Evolutionary conservation across 768 basidiomycete species (phyloP).

Genomic region (Pleurotus platypus): DNA sequence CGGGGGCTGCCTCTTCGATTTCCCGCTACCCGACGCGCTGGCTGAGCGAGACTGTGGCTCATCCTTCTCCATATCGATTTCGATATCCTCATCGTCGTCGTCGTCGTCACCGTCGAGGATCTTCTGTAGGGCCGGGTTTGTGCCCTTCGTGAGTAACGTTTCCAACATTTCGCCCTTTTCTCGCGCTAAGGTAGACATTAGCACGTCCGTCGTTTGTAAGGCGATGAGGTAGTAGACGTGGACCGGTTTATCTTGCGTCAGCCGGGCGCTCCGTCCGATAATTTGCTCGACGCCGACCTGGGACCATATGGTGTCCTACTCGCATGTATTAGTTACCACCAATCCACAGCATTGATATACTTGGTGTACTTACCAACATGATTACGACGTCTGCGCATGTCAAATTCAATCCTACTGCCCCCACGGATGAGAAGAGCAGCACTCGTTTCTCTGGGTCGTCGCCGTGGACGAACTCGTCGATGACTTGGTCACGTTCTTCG

Average conservation of each 20-base stretch:
- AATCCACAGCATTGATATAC: too few relatives aligned
- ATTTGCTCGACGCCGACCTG: neutral
- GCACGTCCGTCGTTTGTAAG: constrained; percentile 5
- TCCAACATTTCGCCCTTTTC: constrained; percentile 5
- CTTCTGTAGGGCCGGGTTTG: neutral
- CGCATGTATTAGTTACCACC: too few relatives aligned
- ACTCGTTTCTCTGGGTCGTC: neutral
- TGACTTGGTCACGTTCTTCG: neutral
- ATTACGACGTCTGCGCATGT: constrained; percentile 3
- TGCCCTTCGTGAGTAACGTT: neutral
- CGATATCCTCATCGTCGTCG: neutral
- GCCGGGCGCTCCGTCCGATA: constrained; percentile 1
- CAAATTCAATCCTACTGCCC: neutral
- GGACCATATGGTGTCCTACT: neutral
- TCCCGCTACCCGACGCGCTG: too few relatives aligned
- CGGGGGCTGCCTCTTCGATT: too few relatives aligned
- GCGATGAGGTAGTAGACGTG: constrained; percentile 8
- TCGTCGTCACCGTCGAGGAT: neutral
- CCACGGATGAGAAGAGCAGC: constrained; percentile 6
- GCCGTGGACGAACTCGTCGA: neutral
- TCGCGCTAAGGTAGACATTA: neutral
- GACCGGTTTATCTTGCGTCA: constrained; percentile 8
- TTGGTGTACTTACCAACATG: neutral
- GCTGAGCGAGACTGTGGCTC: too few relatives aligned
- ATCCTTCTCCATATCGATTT: too few relatives aligned